Base-by-base conservation (phyloP, 768 basidiomycete genomes). In the Zangia roseola region DNA sequence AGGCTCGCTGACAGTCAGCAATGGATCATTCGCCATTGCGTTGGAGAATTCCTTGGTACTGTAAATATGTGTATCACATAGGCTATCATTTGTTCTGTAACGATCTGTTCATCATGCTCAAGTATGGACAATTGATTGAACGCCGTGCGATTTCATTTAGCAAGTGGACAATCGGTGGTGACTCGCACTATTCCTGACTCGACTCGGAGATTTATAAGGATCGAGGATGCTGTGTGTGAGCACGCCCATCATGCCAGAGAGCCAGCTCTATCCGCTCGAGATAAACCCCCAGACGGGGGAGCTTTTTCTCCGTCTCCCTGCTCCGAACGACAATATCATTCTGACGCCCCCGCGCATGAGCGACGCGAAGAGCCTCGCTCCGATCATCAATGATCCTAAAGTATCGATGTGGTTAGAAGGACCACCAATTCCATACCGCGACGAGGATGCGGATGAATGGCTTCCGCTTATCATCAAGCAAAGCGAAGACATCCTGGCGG, bases 381-480 rank as follows among this genome's bases (percentile, higher is more conserved):
- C 68, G 1, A 57, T 71, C 49, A 55, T 84, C 56, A 84, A 83
- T 52, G 80, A 86, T 54, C 68, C 68, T 2, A 55, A 49, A 6
- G 69, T 88, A 7, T 74, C 71, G 45, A 55, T 55, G 21, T 77
- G 68, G 72, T 56, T 86, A 13, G 62, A 61, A n/a, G 62, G 65
- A 2, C 75, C 81, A 0, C 82, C 82, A 0, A 72, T 71, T 39
- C 85, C 84, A 8, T 87, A 86, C 63, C 60, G 63, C 8, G 60
- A 63, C 20, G 63, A 71, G 30, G 47, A 80, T 50, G 78, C 74
- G 8, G 55, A 61, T 5, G 44, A 41, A 13, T 80, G 77, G 77
- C 26, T 73, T 10, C 38, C 46, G n/a, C 10, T 33, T 12, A 48
- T 64, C 25, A 47, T 49, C 14, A 49, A 52, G 12, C 45, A 61